Evolutionary conservation across 2,329 filamentous ascomycete genomes (phyloP), one percentile per base, ranked within the genome.

Genomic region (Aspergillus pseudonomiae): DNA sequence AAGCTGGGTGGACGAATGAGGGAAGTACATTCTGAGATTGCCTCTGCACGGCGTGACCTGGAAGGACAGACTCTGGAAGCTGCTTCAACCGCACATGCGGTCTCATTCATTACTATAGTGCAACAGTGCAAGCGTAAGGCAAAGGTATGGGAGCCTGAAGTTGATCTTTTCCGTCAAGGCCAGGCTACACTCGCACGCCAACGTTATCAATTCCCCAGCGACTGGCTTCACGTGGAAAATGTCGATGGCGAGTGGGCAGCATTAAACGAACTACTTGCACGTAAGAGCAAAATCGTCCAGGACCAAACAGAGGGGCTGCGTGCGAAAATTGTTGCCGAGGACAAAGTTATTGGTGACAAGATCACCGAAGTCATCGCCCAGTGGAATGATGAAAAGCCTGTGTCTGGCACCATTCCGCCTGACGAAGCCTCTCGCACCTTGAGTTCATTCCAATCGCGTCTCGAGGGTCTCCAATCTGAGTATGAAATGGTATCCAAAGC

Each of bases 41-140:
- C 96, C 72, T 93, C 93, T 78, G 93, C 94, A 11, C 88, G 94
- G 28, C 90, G 91, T 70, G 93, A 97, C 70, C 86, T 99, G 14
- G 96, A 99, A 79, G 87, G 90, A 41, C 94, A 97, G 75, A 94
- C 92, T 30, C 87, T 98, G 50, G 94, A 98, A 76, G 93, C 94
- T 24, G 94, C 92, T 5, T 98, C 95, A 1, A 99, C 95, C 5
- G 94, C 94, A 0, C 94, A 98, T 75, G 95, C 96, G 28, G 96
- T 99, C 4, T 93, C 95, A 43, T 99, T 99, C 79, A 99, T 99
- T 75, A 99, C 96, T 0, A 94, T 94, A 60, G 95, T 99, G 6
- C 95, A 99, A 80, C 92, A 92, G 74, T 97, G 93, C 81, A 96
- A 96, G 82, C 89, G 93, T 57, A 96, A 96, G 76, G 94, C 96